These are phyloP conservation scores for Brassica rapa DNA, from an alignment of 345 rosid species.

Conservation along the genomic window DNA sequence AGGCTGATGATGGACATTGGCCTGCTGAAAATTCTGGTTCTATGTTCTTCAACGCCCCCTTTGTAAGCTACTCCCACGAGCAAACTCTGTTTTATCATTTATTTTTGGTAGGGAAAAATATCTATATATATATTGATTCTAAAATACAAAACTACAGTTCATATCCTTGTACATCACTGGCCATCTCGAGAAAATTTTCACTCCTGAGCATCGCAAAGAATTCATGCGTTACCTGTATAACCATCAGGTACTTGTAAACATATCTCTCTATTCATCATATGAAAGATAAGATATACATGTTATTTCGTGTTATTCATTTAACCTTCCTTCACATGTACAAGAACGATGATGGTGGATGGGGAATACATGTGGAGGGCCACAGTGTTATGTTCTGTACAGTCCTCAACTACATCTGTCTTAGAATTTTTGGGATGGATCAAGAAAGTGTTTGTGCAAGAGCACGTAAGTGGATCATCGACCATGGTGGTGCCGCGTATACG, in stretches of 20 bases:
- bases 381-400: constrained; percentile 77
- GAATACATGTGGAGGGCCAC: constrained; percentile 73
- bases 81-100: background rate
- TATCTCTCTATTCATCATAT: background rate
- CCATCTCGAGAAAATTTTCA: constrained; percentile 8
- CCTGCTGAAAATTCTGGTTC: constrained; percentile 49
- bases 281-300: background rate
- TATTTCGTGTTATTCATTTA: background rate
- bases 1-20: constrained; percentile 43
- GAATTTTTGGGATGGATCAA: constrained; percentile 57
- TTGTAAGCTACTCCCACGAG: constrained; percentile 32
- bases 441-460: constrained; percentile 51
- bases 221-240: constrained; percentile 21
- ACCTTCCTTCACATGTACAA: background rate
- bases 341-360: constrained; percentile 72
- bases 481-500: constrained; percentile 64
- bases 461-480: constrained; percentile 73
- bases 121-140: background rate
- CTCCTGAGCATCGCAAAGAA: constrained; percentile 15
- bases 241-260: constrained; percentile 20
- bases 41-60: constrained; percentile 52
- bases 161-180: constrained; percentile 29
- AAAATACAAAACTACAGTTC: background rate
- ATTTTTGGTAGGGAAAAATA: too few species aligned
- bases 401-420: constrained; percentile 54